Base-by-base conservation (phyloP, 1,284 basidiomycete species). In the Malassezia yamatoensis region DNA sequence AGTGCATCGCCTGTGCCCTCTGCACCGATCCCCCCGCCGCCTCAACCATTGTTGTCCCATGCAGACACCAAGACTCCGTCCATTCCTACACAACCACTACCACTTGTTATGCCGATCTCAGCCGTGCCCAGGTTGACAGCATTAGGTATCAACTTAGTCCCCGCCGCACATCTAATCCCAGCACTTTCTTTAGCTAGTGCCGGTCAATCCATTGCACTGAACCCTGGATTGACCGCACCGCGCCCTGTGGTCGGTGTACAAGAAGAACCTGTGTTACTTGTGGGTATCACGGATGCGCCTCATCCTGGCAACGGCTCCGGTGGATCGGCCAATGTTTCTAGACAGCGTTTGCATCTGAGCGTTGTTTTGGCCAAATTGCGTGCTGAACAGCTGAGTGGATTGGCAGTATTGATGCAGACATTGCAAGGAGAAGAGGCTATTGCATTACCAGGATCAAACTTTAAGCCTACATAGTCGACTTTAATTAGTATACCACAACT, bases 71-170 rank as follows among this genome's bases (percentile, higher is more conserved):
- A 40, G 53, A 1, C 53, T 54, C 54, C 65, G 0, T 53, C 57
- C 9, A 68, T 71, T 15, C 71, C 71, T 5, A 61, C 60, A n/a
- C 64, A 66, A 35, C 72, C 72, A 0, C 66, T 74, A 34, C 70
- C 68, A 2, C 43, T 74, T 33, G 63, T 71, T 16, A 65, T 74
- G 36, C 72, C 72, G 7, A 64, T 74, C 2, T 55, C 64, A 33
- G 61, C 63, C 5, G 58, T 74, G 3, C 56, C 65, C 3, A 58
- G 63, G 12, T 59, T 74, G 12, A 66, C 69, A 13, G 62, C 62
- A 32, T 53, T 73, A 9, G 66, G 67, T 13, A 68, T 73, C 50
- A 54, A 63, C 40, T 67, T 71, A 1, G 50, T 62, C 10, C 70
- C 72, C 0, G 63, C 65, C 16, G 44, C 67, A 16, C 68, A 74